Base-by-base conservation (phyloP, 228 moss, liverwort and hornwort genomes). In the Sphagnum magellanicum region DNA sequence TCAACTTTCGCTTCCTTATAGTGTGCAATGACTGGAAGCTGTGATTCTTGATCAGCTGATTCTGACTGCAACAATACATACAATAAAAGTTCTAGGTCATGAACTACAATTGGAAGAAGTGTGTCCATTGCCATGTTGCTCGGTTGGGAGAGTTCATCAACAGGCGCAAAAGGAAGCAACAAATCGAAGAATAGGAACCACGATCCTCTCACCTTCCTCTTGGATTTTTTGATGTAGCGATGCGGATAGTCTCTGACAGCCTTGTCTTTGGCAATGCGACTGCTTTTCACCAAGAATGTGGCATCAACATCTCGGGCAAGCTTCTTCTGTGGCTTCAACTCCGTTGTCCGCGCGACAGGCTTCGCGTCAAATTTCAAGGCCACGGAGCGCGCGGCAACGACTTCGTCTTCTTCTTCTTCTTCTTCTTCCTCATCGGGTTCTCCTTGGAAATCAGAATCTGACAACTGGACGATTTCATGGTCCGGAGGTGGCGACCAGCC, bases 1-100 rank as follows among this genome's bases (percentile, higher is more conserved):
- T 91, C 90, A 48, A 98, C 94, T 81, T 90, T 86, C 16, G 98
- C 98, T 73, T 83, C 86, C 72, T 76, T 75, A 48, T 88, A 96
- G 68, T 96, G 96, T 16, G 74, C 80, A 17, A 75, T 63, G 50
- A 89, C 89, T 10, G 77, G 75, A 4, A 77, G 51, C 47, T 86
- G 79, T 46, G 73, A 73, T 61, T 78, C 81, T 61, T 51, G 16
- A n/a, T 61, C 14, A 58, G 15, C n/a, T 46, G 16, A 6, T n/a
- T 63, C 73, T 0, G 32, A 32, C 9, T 70, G 13, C 50, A 50
- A 67, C 14, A 8, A 16, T 0, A 62, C 0, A 11, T 61, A 48
- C 66, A 14, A 10, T 10, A 8, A 15, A 14, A 10, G 66, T 12
- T 8, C 10, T 8, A 12, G 53, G 47, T 32, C 53, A 53, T 32